These are phyloP conservation scores for Oryza glumipatula DNA, from an alignment of 176 grass and related monocot genomes.

Conservation along the genomic window DNA sequence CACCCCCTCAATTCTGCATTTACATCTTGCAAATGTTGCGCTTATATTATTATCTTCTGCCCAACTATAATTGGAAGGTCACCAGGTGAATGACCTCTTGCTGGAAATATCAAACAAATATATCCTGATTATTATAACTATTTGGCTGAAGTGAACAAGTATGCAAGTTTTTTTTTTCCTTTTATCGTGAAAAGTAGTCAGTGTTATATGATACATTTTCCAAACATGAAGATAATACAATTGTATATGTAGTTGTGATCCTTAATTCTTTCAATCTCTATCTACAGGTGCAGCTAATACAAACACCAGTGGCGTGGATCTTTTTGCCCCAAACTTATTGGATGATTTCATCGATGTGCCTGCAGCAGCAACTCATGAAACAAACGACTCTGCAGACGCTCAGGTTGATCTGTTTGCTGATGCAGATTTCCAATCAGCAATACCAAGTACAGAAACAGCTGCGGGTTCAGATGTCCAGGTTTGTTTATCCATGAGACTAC, in stretches of 20 bases:
- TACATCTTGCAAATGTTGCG: conserved; percentile 29
- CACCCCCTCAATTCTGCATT: conserved; percentile 7
- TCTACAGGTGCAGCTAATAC: conserved; percentile 60
- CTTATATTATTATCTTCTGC: conserved; percentile 37
- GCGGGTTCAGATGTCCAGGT: conserved; percentile 58
- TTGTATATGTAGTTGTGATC: conserved; percentile 11
- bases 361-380: conserved; percentile 45
- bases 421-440: conserved; percentile 82
- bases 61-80: conserved; percentile 24
- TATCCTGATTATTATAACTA: not conserved
- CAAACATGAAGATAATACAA: not conserved
- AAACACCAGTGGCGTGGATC: conserved; percentile 58
- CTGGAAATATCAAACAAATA: conserved; percentile 16
- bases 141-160: conserved; percentile 7
- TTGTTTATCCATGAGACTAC: conserved; percentile 28
- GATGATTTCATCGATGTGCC: conserved; percentile 65
- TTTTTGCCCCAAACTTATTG: conserved; percentile 88
- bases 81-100: conserved; percentile 1
- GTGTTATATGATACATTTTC: not conserved
- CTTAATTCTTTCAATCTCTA: conserved; percentile 21
- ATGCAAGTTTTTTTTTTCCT: conserved; percentile 1
- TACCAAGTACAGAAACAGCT: conserved; percentile 46
- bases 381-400: conserved; percentile 50
- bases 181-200: conserved; percentile 11
- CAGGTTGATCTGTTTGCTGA: conserved; percentile 90